Conservation (phyloP, 73 alveolate species). For the Tetrahymena malaccensis region DNA sequence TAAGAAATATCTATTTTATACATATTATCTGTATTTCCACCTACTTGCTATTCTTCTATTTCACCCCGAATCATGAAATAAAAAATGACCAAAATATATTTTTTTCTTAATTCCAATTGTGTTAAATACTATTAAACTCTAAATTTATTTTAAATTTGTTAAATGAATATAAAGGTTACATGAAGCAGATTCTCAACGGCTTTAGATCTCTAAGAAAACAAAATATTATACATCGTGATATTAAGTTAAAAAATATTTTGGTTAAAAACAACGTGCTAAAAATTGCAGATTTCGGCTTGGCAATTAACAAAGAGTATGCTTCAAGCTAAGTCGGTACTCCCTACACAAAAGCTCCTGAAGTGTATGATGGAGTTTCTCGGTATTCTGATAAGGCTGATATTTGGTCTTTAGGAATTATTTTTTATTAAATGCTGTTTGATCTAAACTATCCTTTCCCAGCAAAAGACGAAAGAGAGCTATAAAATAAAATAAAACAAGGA, state of each 20-base stretch:
- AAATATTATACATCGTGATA: conserved; percentile 29
- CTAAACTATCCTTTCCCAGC: conserved; percentile 27
- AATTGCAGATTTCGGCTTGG: conserved; percentile 37
- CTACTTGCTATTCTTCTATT: neutral
- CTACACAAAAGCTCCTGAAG: conserved; percentile 45
- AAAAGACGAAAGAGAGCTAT: conserved; percentile 15
- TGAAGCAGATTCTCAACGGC: conserved; percentile 31
- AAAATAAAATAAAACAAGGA: conserved; percentile 20
- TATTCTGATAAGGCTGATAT: conserved; percentile 39
- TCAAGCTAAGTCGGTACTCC: conserved; percentile 39
- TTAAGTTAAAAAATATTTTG: conserved; percentile 19
- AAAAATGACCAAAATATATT: neutral
- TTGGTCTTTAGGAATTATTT: conserved; percentile 38
- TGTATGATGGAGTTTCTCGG: conserved; percentile 18
- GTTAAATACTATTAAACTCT: no score
- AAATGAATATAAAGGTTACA: neutral
- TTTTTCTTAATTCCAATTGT: no score
- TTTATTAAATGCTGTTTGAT: conserved; percentile 33
- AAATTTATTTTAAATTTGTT: neutral
- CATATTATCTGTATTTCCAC: neutral
- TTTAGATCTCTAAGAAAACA: conserved; percentile 10
- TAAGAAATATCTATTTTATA: neutral
- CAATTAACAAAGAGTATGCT: conserved; percentile 18
- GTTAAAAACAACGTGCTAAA: conserved; percentile 16
- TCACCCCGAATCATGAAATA: neutral